Conservation (phyloP, 2,329 filamentous ascomycete genomes). For the Claviceps sp. region DNA sequence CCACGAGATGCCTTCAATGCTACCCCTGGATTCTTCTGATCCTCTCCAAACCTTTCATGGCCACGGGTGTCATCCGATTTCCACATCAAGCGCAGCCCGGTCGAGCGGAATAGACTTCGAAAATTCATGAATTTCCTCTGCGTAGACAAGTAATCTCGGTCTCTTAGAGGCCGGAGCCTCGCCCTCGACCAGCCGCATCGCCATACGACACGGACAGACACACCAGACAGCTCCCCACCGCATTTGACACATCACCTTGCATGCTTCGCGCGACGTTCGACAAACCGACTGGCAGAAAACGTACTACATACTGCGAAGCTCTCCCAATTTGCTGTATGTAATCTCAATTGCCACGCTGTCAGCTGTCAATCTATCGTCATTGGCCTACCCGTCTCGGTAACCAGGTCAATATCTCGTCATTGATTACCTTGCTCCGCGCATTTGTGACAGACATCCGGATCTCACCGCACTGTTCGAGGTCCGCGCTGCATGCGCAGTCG, state of each 20-base stretch:
- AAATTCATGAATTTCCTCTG: too few relatives aligned
- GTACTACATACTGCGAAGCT: neutral
- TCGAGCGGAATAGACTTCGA: too few relatives aligned
- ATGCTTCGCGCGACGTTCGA: slow-evolving; percentile 6
- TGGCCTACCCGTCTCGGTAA: neutral
- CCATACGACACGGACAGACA: neutral
- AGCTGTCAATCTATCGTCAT: neutral
- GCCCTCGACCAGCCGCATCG: neutral
- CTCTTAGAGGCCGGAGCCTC: neutral
- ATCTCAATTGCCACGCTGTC: neutral
- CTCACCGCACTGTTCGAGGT: too few relatives aligned
- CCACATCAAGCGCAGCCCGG: neutral
- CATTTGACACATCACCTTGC: slow-evolving; percentile 13
- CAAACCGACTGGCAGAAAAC: neutral
- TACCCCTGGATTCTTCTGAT: neutral
- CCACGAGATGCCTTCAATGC: neutral
- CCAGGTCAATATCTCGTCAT: neutral
- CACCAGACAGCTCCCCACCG: slow-evolving; percentile 6
- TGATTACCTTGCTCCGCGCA: neutral
- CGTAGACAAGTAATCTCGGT: neutral
- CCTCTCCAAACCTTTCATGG: neutral
- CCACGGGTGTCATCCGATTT: neutral
- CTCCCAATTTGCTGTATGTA: neutral
- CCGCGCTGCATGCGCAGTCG: neutral
- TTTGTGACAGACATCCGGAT: neutral